A percentile compares a stretch with the other conserved stretches of the same genome.
Evolutionary conservation across 1,284 basidiomycete genomes (phyloP).

Genomic region (Pulveroboletus sp.): DNA sequence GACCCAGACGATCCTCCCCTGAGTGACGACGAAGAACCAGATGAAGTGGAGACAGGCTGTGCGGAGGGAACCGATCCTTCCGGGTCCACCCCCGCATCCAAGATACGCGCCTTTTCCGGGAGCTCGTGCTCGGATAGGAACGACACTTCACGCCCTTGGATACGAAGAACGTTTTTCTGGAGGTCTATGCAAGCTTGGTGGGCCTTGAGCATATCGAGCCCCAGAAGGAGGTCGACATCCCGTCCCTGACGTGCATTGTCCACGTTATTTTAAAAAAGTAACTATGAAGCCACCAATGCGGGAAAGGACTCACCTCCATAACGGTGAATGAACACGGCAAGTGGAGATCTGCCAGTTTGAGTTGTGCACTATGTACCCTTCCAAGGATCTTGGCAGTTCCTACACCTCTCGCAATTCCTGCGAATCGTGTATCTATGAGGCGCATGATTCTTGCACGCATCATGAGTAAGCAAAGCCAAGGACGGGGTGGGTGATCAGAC

Average conservation of each 20-base stretch:
- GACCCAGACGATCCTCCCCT: slow-evolving; percentile 3
- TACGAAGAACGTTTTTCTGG: slow-evolving; percentile 82
- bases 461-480: slow-evolving; percentile 1
- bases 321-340: slow-evolving; percentile 94
- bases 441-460: slow-evolving; percentile 97
- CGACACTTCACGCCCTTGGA: slow-evolving; percentile 81
- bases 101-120: slow-evolving; percentile 71
- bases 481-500: slow-evolving; percentile 28
- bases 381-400: slow-evolving; percentile 95
- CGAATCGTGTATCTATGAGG: slow-evolving; percentile 84
- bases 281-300: no score
- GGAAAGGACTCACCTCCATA: slow-evolving; percentile 69
- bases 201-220: slow-evolving; percentile 97
- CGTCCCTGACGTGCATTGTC: slow-evolving; percentile 58
- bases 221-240: slow-evolving; percentile 91
- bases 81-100: slow-evolving; percentile 35
- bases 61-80: slow-evolving; percentile 23
- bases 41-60: slow-evolving; percentile 6
- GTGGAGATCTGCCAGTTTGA: slow-evolving; percentile 82
- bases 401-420: slow-evolving; percentile 93
- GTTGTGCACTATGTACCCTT: slow-evolving; percentile 89
- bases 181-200: slow-evolving; percentile 97
- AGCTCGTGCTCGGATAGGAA: slow-evolving; percentile 96
- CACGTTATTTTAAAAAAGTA: neutral
- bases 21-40: slow-evolving; percentile 15